Evolutionary conservation across 2,329 filamentous ascomycete species (phyloP), one percentile per base, ranked within the genome.

Genomic region (Neofusicoccum parvum): DNA sequence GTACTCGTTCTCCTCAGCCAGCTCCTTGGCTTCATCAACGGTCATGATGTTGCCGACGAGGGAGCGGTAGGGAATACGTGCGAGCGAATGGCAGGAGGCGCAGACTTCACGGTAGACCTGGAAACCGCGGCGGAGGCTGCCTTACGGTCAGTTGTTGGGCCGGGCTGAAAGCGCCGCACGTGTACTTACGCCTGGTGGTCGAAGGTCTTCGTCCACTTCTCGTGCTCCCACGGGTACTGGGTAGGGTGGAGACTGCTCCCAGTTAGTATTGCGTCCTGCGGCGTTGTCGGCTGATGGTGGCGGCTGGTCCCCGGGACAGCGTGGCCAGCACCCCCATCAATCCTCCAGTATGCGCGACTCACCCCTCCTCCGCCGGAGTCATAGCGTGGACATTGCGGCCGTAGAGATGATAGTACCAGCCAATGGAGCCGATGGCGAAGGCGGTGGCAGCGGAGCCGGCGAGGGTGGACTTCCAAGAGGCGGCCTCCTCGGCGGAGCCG

Each of bases 81-180:
- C 90, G 70, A 99, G 90, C 69, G 95, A 99, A 87, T 99, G 95
- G 88, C 95, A 99, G 74, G 92, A 92, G 68, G 94, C 89, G 87
- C 95, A 99, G 76, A 99, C 95, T 84, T 99, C 95, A 73, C 90
- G 92, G 87, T 99, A 99, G 78, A 99, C 95, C 84, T 97, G 94
- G 89, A 98, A 99, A 83, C 95, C 95, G 85, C 95, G 94, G 81
- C 95, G 95, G 72, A 99, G 93, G 75, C 94, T 97, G 72, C 7
- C 53, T 56, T 43, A 62, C 20, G 14, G 32, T 39, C 23, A 46
- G 66, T 36, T 46, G 41, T 23, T 37, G 56, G 14, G 56, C 37
- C n/a, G 43, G 41, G 56, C 32, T 49, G 23, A n/a, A 20, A 60
- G 48, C 27, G 27, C 62, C 50, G 41, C 50, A 39, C 39, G 34